Base-by-base conservation (phyloP, 441 rosid genomes). In the Rhodomyrtus psidioides region DNA sequence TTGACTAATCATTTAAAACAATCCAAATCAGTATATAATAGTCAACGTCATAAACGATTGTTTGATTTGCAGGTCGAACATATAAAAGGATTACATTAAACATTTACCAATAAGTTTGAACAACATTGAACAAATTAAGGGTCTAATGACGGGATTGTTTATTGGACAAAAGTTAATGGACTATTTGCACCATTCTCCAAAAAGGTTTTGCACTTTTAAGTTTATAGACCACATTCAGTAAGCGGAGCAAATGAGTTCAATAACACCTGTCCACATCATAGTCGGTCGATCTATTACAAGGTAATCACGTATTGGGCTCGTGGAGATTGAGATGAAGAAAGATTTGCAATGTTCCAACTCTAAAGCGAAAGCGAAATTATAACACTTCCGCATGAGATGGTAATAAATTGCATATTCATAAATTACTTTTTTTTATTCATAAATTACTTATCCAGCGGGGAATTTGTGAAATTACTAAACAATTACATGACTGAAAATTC, bases 31-130 rank as follows among this genome's bases (percentile, higher is more conserved):
- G 4, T 14, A 34, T 39, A 34, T 30, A 9, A 19, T 65, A 65
- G 24, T 19, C 13, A 7, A 21, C 0, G 4, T 19, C 13, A 10
- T 34, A 1, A 19, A 34, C 21, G 23, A 70, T 39, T 0, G 79
- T 21, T 12, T 23, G 4, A 24, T 70, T 70, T 19, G n/a, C 39
- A 15, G 0, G 42, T 70, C 34, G 49, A 34, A 2, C 26, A 70
- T 10, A 70, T 3, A 3, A 6, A 39, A 39, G 2, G 0, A 34
- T 1, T 21, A 12, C 12, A 24, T 21, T 39, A 4, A 21, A 70
- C 0, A 70, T 70, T 70, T 39, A 26, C 0, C 3, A 70, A 39
- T 21, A 70, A 70, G 4, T 21, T 10, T 6, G 21, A 3, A 70
- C 0, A 4, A 70, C 1, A 10, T 2, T 3, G 1, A 39, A 2